Percentiles rank a stretch among this genome's conserved stretches.
phyloP scores from a whole-genome alignment of 1,139 yeast species.

The Yamadazyma diospyri region DNA sequence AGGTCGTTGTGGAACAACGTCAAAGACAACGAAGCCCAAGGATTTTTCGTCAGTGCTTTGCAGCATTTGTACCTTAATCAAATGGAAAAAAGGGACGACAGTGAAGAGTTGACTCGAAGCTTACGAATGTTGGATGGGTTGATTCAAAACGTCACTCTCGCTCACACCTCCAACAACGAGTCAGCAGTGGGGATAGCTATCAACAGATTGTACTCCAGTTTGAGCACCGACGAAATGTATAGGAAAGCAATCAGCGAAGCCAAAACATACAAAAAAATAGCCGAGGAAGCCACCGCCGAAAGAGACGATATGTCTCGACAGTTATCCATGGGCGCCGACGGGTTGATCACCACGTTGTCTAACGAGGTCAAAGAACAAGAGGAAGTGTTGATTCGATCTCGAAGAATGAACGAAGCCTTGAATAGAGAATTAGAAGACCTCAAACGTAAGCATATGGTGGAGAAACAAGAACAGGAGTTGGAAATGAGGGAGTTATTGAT shows the following conservation, averaged over 20 bases:
- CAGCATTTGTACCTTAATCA: conserved; percentile 81
- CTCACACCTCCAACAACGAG: conserved; percentile 62
- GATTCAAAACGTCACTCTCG: conserved; percentile 73
- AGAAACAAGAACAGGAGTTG: conserved; percentile 81
- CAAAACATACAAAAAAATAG: conserved; percentile 58
- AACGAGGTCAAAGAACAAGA: conserved; percentile 75
- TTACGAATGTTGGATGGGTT: conserved; percentile 80
- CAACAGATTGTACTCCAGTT: conserved; percentile 70
- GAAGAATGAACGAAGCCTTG: conserved; percentile 64
- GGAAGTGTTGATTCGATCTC: conserved; percentile 59
- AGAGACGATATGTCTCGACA: conserved; percentile 75
- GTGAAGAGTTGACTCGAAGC: conserved; percentile 57
- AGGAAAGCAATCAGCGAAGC: conserved; percentile 73
- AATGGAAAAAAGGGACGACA: conserved; percentile 49
- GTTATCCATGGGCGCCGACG: conserved; percentile 79
- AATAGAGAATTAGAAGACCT: conserved; percentile 67
- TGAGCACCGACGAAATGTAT: conserved; percentile 90
- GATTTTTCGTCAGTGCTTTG: conserved; percentile 69
- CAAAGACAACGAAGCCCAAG: conserved; percentile 69
- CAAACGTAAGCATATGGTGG: conserved; percentile 65
- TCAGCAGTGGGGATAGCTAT: conserved; percentile 82
- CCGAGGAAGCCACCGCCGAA: conserved; percentile 83
- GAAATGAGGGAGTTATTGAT: conserved; percentile 84
- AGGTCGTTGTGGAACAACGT: conserved; percentile 68
- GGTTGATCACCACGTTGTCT: conserved; percentile 67